A percentile compares a stretch with the other conserved stretches of the same genome.
These are phyloP conservation scores for Musa troglodytarum DNA, from an alignment of 176 grass and related monocot genomes.

Conservation along the genomic window DNA sequence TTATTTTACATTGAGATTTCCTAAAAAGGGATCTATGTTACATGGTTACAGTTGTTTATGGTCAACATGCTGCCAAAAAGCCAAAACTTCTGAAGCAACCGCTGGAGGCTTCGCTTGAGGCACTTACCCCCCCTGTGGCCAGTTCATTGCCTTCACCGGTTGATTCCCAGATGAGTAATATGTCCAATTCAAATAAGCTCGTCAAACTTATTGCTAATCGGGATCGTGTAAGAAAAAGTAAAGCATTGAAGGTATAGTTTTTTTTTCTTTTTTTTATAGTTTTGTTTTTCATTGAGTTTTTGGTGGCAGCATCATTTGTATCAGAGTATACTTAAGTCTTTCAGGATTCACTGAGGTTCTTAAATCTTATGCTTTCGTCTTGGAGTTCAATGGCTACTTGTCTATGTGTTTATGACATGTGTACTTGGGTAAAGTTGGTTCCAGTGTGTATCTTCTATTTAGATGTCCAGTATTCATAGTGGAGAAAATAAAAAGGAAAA, in stretches of 20 bases:
- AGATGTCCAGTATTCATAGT: neutral
- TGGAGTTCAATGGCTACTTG: neutral
- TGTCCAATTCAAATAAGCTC: constrained; percentile 69
- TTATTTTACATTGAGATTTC: constrained; percentile 10
- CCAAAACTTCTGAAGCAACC: constrained; percentile 53
- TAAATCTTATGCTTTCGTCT: neutral
- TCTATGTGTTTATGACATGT: neutral
- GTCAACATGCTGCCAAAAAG: constrained; percentile 72
- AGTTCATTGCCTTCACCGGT: constrained; percentile 57
- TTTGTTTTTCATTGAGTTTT: neutral
- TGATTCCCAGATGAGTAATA: constrained; percentile 82
- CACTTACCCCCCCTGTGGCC: constrained; percentile 30
- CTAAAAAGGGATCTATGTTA: neutral
- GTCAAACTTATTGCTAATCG: constrained; percentile 76
- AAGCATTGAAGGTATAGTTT: constrained; percentile 51
- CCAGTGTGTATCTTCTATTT: neutral
- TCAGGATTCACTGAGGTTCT: neutral
- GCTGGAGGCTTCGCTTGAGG: constrained; percentile 42
- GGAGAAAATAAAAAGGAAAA: neutral
- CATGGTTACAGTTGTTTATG: constrained; percentile 47
- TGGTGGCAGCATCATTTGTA: neutral
- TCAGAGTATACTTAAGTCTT: neutral
- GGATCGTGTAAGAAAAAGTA: constrained; percentile 77
- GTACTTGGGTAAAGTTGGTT: neutral
- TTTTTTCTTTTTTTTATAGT: no score